Base-by-base conservation (phyloP, 495 filamentous ascomycete genomes). In the Tetracladium marchalianum region DNA sequence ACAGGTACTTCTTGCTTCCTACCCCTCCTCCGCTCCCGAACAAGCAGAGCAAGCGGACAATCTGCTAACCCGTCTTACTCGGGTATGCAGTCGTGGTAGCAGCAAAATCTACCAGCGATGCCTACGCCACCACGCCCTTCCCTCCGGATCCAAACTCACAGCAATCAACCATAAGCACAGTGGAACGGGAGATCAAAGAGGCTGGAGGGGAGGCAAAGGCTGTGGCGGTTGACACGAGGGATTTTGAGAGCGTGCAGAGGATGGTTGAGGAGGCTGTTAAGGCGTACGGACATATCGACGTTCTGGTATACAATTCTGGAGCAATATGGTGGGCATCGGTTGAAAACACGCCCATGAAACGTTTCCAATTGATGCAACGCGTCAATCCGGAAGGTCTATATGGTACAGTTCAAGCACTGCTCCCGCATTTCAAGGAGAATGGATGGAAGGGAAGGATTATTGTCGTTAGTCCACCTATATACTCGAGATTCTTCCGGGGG, bases 311-410 rank as follows among this genome's bases (percentile, higher is more conserved):
- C 68, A 93, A 93, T 61, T 80, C 82, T 0, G 87, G 87, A 18
- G 87, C 87, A 0, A 90, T 94, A 46, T 90, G 81, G 80, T 94
- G 87, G 87, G 73, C 81, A 0, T 76, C 82, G 31, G 76, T 93
- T 2, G 73, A 77, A 39, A 70, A 73, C 31, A 93, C 86, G 5
- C 85, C 87, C 1, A 67, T 81, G 54, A 85, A 84, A 61, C 73
- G 87, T 7, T 94, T 87, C 66, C 78, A 77, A 55, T 71, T 94
- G 15, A 83, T 94, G 83, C 85, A 92, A 61, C 68, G 72, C 17
- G 78, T 93, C 49, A 94, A 94, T 49, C 73, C 77, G 0, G 82
- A 89, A 49, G 87, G 87, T 0, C 64, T 85, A 1, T 86, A 86
- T 57, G 84, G 71, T 0, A 69, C 70, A 16, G 59, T 92, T 6